These are phyloP conservation scores for Penicillium sclerotigenum DNA, from an alignment of 2,329 filamentous ascomycete genomes.

Conservation along the genomic window DNA sequence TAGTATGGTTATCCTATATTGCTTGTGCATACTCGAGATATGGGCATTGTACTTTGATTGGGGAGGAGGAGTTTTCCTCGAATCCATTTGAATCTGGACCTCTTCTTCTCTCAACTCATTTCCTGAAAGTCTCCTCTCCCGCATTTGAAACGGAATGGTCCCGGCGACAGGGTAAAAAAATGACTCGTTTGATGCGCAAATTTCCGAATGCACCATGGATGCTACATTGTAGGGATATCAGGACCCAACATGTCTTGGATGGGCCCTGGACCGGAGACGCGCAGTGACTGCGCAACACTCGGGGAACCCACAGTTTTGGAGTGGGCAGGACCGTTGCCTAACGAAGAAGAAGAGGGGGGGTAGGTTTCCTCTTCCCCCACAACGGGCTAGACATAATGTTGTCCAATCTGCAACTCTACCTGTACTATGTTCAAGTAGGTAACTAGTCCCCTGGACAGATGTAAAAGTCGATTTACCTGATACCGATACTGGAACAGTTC, in stretches of 20 bases:
- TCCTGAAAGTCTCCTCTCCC: background rate
- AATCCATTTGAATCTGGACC: background rate
- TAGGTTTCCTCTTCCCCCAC: conserved; percentile 12
- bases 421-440: background rate
- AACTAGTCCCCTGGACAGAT: background rate
- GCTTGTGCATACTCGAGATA: background rate
- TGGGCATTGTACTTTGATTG: background rate
- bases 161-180: background rate
- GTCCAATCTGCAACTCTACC: background rate
- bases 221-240: background rate
- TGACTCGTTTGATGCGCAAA: background rate
- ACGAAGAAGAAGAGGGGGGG: conserved; percentile 4
- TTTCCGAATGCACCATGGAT: background rate
- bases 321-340: background rate
- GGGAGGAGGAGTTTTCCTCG: background rate
- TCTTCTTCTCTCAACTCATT: background rate
- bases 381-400: background rate
- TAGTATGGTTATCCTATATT: background rate
- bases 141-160: background rate
- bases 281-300: conserved; percentile 11
- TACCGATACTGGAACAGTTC: background rate
- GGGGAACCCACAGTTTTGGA: background rate
- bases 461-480: background rate
- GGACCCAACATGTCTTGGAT: background rate
- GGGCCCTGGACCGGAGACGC: conserved; percentile 6